Evolutionary conservation across 2,329 filamentous ascomycete genomes (phyloP).

Genomic region (Cryphonectria nitschkei): DNA sequence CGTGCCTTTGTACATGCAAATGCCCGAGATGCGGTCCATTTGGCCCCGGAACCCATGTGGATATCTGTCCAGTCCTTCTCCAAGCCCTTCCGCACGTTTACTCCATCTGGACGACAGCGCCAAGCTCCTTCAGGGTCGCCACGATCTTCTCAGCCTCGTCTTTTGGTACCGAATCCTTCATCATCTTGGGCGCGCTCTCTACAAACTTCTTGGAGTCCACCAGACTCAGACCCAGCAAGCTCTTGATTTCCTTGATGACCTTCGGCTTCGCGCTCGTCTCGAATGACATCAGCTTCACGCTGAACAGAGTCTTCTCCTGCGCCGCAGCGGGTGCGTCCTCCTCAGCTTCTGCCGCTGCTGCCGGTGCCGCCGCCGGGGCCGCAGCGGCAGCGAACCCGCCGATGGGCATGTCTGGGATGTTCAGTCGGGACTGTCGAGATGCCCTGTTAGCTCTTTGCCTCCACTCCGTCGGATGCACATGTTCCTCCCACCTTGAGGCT

Average conservation of each 20-base stretch:
- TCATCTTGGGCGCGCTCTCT: constrained; percentile 93
- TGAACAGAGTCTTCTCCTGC: constrained; percentile 97
- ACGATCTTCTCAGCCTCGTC: constrained; percentile 99
- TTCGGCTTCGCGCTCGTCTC: constrained; percentile 92
- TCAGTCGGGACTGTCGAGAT: constrained; percentile 74
- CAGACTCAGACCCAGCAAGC: constrained; percentile 88
- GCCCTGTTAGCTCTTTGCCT: constrained; percentile 20
- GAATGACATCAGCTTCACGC: constrained; percentile 88
- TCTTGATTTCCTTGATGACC: constrained; percentile 99
- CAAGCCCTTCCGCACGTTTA: constrained; percentile 49
- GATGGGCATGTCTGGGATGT: constrained; percentile 96
- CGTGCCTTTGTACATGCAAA: constrained; percentile 38
- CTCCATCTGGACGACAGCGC: constrained; percentile 89
- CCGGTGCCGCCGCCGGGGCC: constrained; percentile 60
- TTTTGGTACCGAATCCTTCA: constrained; percentile 99
- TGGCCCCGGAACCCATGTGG: constrained; percentile 6
- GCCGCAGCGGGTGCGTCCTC: constrained; percentile 87
- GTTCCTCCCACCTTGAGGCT: constrained; percentile 78
- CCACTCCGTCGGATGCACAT: neutral
- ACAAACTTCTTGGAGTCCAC: constrained; percentile 99
- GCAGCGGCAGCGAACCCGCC: constrained; percentile 81
- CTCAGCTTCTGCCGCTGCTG: constrained; percentile 74
- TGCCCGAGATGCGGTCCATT: constrained; percentile 19
- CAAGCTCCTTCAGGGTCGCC: constrained; percentile 88
- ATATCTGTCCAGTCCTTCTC: constrained; percentile 21